A percentile compares a stretch with the other conserved stretches of the same genome.
These are phyloP conservation scores for Senna tora DNA, from an alignment of 306 rosid genomes.

Conservation along the genomic window DNA sequence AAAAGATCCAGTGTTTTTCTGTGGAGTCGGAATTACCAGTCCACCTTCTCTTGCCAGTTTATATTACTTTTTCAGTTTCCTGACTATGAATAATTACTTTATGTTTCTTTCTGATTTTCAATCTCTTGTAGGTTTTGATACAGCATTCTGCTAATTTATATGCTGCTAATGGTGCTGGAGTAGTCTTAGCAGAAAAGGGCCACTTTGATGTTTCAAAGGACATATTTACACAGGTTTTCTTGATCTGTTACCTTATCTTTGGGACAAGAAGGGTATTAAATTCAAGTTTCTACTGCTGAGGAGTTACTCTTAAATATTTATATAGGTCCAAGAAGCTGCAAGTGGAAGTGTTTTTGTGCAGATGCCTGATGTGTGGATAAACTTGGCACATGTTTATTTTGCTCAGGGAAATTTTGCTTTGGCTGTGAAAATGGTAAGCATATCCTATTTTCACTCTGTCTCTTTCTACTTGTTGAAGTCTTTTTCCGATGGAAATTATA, in stretches of 20 bases:
- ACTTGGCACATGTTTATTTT: conserved; percentile 97
- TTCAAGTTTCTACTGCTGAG: conserved; percentile 30
- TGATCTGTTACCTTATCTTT: conserved; percentile 34
- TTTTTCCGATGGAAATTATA: conserved; percentile 29
- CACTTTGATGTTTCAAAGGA: conserved; percentile 98
- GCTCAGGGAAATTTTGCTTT: conserved; percentile 93
- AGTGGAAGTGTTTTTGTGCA: conserved; percentile 98
- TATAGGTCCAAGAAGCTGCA: conserved; percentile 99
- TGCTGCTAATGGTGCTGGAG: conserved; percentile 99
- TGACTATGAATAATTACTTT: conserved; percentile 35
- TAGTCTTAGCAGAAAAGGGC: conserved; percentile 96
- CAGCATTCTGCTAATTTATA: conserved; percentile 92
- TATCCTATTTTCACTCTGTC: conserved; percentile 30
- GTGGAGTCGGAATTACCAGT: not conserved
- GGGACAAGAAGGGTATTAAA: conserved; percentile 25
- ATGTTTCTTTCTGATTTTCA: conserved; percentile 17
- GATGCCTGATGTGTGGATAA: conserved; percentile 99
- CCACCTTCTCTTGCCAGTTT: not conserved
- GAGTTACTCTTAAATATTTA: conserved; percentile 31
- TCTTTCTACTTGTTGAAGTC: conserved; percentile 25
- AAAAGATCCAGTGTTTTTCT: not conserved
- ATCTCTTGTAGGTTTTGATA: conserved; percentile 71
- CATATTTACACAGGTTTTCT: conserved; percentile 73
- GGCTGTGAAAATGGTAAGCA: conserved; percentile 93
- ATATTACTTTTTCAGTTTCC: conserved; percentile 6